phyloP scores from a whole-genome alignment of 2,329 filamentous ascomycete species.

The Nothomitra cinnamomea region DNA sequence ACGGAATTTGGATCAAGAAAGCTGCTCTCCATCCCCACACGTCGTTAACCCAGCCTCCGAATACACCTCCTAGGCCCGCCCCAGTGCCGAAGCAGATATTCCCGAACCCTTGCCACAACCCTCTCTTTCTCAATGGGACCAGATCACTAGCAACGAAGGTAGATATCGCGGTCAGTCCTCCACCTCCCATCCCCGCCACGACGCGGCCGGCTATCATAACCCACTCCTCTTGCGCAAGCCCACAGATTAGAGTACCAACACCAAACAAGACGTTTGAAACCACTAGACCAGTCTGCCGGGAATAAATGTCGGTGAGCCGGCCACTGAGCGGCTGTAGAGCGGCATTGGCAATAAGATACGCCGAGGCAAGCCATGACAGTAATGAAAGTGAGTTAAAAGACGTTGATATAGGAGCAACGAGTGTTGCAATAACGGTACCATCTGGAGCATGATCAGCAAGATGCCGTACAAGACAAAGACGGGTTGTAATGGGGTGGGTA shows the following conservation, averaged over 20 bases:
- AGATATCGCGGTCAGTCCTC: constrained; percentile 57
- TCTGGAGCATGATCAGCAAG: constrained; percentile 27
- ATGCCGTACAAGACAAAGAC: not conserved
- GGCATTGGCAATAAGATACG: constrained; percentile 77
- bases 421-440: constrained; percentile 68
- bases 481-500: not conserved
- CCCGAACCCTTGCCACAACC: constrained; percentile 66
- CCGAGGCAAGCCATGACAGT: constrained; percentile 74
- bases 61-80: constrained; percentile 64
- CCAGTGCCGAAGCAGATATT: constrained; percentile 71
- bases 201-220: constrained; percentile 64
- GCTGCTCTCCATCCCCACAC: constrained; percentile 54
- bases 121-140: constrained; percentile 55
- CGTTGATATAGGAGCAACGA: constrained; percentile 68
- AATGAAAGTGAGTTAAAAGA: constrained; percentile 67
- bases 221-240: constrained; percentile 46
- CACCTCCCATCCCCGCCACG: constrained; percentile 68
- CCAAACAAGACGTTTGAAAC: constrained; percentile 71
- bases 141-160: constrained; percentile 56
- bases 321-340: constrained; percentile 75
- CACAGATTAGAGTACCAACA: constrained; percentile 65
- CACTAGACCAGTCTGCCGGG: constrained; percentile 58
- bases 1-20: constrained; percentile 59
- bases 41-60: constrained; percentile 69
- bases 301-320: constrained; percentile 76